phyloP scores from a whole-genome alignment of 371 early-diverging fungal genomes.

The Haplosporangium sp. region DNA sequence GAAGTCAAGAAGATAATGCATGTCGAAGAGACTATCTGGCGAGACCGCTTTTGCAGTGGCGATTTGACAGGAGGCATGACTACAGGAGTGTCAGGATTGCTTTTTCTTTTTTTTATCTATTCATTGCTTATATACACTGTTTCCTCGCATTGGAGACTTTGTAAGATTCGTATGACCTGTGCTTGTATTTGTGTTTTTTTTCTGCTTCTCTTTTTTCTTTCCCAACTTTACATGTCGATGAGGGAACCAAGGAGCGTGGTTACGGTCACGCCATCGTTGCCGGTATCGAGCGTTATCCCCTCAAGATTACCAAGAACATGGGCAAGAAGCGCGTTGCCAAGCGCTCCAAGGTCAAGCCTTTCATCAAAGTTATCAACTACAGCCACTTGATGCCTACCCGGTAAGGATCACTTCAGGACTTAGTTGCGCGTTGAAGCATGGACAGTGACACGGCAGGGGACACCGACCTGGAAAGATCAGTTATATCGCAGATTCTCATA shows the following conservation, averaged over 20 bases:
- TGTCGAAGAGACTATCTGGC: too few species aligned
- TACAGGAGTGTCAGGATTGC: not conserved
- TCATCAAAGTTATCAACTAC: slow-evolving; percentile 98
- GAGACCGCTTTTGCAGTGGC: too few species aligned
- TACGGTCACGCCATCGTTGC: slow-evolving; percentile 98
- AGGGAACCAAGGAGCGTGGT: slow-evolving; percentile 91
- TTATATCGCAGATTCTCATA: not conserved
- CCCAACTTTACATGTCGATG: slow-evolving; percentile 74
- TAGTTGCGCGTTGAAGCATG: not conserved
- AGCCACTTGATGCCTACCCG: slow-evolving; percentile 99
- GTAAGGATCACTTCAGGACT: slow-evolving; percentile 49
- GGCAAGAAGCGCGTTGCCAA: slow-evolving; percentile 94
- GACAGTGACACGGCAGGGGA: not conserved
- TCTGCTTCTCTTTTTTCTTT: slow-evolving; percentile 16
- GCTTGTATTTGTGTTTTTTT: slow-evolving; percentile 29
- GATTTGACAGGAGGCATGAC: too few species aligned
- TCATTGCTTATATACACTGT: slow-evolving; percentile 26
- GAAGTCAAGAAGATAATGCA: too few species aligned
- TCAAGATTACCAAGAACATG: slow-evolving; percentile 96
- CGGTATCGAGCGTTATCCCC: slow-evolving; percentile 96
- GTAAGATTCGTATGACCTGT: slow-evolving; percentile 56
- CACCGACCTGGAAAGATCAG: too few species aligned
- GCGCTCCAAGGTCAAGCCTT: slow-evolving; percentile 97
- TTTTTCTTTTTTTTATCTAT: slow-evolving; percentile 6
- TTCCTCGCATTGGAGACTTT: slow-evolving; percentile 55